phyloP scores from a whole-genome alignment of 2,329 filamentous ascomycete genomes.

The Aspergillus pseudonomiae region DNA sequence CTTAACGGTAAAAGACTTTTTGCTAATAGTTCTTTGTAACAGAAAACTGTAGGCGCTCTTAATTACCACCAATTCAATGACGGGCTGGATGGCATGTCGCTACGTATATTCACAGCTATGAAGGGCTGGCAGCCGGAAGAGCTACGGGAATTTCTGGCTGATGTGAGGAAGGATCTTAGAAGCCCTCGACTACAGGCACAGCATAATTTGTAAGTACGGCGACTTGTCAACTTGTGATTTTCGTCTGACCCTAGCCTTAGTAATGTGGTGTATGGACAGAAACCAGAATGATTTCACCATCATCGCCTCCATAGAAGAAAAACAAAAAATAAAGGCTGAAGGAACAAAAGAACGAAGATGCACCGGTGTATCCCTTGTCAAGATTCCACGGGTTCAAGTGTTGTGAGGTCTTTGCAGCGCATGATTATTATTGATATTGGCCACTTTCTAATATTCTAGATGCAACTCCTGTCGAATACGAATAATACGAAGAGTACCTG shows the following conservation, averaged over 20 bases:
- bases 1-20: not conserved
- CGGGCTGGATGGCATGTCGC: slow-evolving; percentile 9
- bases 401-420: no score
- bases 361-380: no score
- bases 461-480: no score
- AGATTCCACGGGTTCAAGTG: no score
- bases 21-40: not conserved
- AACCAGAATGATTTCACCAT: not conserved
- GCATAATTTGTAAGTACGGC: not conserved
- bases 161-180: not conserved
- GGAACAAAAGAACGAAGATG: no score
- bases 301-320: no score
- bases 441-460: no score
- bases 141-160: slow-evolving; percentile 8
- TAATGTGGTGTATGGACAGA: not conserved
- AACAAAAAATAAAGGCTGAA: no score
- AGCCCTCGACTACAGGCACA: not conserved
- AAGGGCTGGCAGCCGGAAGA: slow-evolving; percentile 11
- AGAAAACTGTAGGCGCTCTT: slow-evolving; percentile 10
- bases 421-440: no score
- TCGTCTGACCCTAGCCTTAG: not conserved
- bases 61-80: slow-evolving; percentile 13
- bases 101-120: slow-evolving; percentile 4
- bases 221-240: not conserved
- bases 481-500: not conserved